These are phyloP conservation scores for Nannizziopsis barbatae DNA, from an alignment of 2,329 filamentous ascomycete species.

Conservation along the genomic window DNA sequence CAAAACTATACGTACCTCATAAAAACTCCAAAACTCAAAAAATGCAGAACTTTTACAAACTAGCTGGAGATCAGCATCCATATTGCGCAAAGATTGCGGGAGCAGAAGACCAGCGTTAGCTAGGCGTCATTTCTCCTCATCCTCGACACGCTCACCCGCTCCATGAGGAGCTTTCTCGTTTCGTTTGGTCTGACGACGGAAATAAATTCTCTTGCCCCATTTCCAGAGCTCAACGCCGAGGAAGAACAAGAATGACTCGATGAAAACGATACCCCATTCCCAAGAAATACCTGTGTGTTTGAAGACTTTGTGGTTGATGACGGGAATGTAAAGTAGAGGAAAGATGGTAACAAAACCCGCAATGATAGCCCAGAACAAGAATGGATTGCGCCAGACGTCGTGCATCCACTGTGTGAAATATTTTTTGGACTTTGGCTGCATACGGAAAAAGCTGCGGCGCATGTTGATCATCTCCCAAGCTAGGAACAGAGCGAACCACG, in stretches of 20 bases:
- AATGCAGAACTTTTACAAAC: constrained; percentile 3
- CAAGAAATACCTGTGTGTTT: constrained; percentile 54
- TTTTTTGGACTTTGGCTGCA: constrained; percentile 52
- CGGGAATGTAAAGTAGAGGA: constrained; percentile 56
- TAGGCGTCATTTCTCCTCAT: constrained; percentile 12
- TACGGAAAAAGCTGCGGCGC: constrained; percentile 62
- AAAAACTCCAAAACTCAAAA: neutral
- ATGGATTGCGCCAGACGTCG: constrained; percentile 61
- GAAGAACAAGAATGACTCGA: constrained; percentile 52
- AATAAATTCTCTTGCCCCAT: constrained; percentile 50
- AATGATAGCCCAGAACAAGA: constrained; percentile 56
- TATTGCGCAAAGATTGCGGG: neutral
- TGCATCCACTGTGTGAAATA: constrained; percentile 56
- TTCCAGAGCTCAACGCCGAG: constrained; percentile 56
- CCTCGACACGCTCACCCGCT: constrained; percentile 6
- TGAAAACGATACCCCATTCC: constrained; percentile 60
- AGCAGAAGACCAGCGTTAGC: neutral
- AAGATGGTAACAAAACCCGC: constrained; percentile 48
- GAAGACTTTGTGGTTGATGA: constrained; percentile 54
- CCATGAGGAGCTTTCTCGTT: constrained; percentile 3
- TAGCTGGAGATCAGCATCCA: neutral
- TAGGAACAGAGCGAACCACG: constrained; percentile 64
- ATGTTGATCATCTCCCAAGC: constrained; percentile 70
- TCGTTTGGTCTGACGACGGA: constrained; percentile 26
- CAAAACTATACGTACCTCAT: constrained; percentile 3